These are phyloP conservation scores for Pseudogymnoascus sp. DNA, from an alignment of 2,329 filamentous ascomycete genomes.

Conservation along the genomic window DNA sequence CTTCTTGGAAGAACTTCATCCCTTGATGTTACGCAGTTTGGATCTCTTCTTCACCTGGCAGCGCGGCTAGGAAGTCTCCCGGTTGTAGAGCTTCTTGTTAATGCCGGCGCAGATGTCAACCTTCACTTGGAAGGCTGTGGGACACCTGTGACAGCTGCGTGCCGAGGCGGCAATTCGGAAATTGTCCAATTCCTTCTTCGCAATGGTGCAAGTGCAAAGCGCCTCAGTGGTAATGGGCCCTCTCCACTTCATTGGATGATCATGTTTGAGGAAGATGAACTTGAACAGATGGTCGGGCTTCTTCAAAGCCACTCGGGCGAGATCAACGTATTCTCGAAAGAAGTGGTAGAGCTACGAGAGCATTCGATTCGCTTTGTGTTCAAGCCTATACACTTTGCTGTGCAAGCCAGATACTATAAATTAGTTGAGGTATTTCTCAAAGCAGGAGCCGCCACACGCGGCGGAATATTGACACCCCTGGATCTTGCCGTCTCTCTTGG, in stretches of 20 bases:
- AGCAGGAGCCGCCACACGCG: neutral
- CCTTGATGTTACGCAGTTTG: neutral
- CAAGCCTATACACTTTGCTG: neutral
- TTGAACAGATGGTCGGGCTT: neutral
- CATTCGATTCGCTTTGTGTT: neutral
- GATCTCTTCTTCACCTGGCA: neutral
- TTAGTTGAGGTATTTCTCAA: neutral
- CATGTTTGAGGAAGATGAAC: neutral
- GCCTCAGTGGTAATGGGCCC: neutral
- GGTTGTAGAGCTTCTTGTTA: neutral
- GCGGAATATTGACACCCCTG: neutral
- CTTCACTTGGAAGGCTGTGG: neutral
- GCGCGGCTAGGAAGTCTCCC: neutral
- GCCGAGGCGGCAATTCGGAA: neutral
- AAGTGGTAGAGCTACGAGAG: neutral
- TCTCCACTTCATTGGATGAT: neutral
- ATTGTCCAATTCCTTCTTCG: neutral
- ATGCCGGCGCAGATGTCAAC: neutral
- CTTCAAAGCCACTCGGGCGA: neutral
- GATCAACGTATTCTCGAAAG: neutral
- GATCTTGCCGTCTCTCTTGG: constrained; percentile 3
- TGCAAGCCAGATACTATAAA: neutral
- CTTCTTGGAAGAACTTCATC: neutral
- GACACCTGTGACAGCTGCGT: neutral
- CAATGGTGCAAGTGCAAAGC: neutral